phyloP scores from a whole-genome alignment of 305 asterid species.

The Fraxinus angustifolia region DNA sequence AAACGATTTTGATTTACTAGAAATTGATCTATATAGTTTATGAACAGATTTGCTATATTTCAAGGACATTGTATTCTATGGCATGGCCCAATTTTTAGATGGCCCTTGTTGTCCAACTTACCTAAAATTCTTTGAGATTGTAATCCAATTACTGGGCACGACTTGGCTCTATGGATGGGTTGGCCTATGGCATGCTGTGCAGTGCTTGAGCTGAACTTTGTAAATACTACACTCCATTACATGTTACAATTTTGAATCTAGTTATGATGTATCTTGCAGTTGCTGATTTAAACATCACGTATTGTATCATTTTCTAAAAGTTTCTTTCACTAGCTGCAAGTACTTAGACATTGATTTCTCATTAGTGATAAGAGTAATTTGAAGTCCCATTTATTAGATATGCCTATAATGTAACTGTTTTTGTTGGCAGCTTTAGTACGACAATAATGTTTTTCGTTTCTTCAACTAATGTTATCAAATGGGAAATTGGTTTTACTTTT shows the following conservation, averaged over 20 bases:
- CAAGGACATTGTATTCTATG: not conserved
- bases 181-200: not conserved
- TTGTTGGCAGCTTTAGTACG: not conserved
- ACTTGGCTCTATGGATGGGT: not conserved
- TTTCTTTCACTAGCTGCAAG: not conserved
- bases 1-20: not conserved
- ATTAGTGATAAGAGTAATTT: not conserved
- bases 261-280: not conserved
- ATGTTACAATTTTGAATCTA: not conserved
- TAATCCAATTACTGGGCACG: not conserved
- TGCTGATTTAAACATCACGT: not conserved
- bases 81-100: not conserved
- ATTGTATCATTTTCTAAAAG: not conserved
- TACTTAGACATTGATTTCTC: not conserved
- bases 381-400: not conserved
- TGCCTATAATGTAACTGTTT: not conserved
- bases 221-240: not conserved
- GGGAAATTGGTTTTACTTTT: not conserved
- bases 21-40: not conserved
- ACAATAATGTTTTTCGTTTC: not conserved
- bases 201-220: not conserved
- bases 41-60: not conserved
- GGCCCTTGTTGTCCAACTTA: not conserved
- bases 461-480: not conserved
- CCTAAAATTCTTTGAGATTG: not conserved